Conservation (phyloP, 768 basidiomycete species). For the Hydnum rufescens region DNA sequence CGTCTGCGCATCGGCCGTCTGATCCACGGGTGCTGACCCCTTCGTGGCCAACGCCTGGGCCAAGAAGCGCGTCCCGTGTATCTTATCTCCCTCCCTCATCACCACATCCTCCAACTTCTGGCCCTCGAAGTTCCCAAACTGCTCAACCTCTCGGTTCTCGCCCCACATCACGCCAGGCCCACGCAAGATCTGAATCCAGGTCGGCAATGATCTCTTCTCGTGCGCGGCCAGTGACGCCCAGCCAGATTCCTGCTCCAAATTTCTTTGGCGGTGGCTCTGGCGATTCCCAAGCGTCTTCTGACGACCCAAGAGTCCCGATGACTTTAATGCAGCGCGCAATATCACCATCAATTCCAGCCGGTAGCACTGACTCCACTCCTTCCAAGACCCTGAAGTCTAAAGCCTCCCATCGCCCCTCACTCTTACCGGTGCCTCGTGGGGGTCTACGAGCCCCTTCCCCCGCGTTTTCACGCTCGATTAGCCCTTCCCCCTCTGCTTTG, state of each 20-base stretch:
- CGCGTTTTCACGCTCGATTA: slow-evolving; percentile 38
- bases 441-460: slow-evolving; percentile 35
- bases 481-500: slow-evolving; percentile 22
- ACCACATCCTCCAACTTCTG: slow-evolving; percentile 4
- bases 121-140: neutral
- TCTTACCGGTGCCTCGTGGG: slow-evolving; percentile 47
- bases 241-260: slow-evolving; percentile 50
- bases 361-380: neutral
- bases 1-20: too few relatives aligned
- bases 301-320: neutral
- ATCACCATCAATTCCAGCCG: slow-evolving; percentile 32
- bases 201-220: too few relatives aligned
- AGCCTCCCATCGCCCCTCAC: slow-evolving; percentile 33
- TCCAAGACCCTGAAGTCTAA: slow-evolving; percentile 1
- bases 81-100: too few relatives aligned
- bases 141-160: neutral
- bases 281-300: slow-evolving; percentile 13
- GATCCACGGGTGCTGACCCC: too few relatives aligned
- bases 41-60: too few relatives aligned
- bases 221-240: slow-evolving; percentile 60
- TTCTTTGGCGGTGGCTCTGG: slow-evolving; percentile 27
- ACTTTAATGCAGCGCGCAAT: slow-evolving; percentile 38
- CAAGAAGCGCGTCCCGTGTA: too few relatives aligned
- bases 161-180: neutral
- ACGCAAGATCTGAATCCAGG: neutral